phyloP scores from a whole-genome alignment of 1,139 yeast genomes.

The Yamadazyma atmosphaerica region DNA sequence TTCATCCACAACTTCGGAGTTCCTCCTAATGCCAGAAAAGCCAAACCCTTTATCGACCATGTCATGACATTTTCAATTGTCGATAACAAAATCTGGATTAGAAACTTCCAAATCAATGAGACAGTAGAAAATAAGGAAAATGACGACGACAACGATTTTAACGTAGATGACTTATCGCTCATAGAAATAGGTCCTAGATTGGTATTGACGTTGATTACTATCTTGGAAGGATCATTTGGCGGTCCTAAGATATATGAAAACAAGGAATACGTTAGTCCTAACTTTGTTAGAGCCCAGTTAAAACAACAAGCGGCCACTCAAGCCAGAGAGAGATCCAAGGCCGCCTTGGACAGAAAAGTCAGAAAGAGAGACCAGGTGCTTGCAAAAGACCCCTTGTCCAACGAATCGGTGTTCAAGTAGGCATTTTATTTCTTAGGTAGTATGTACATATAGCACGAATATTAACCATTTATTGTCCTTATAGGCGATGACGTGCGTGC shows the following conservation, averaged over 20 bases:
- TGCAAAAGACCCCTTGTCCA: conserved; percentile 81
- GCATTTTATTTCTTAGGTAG: too few relatives aligned
- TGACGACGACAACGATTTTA: conserved; percentile 26
- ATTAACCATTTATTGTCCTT: neutral
- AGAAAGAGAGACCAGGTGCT: conserved; percentile 75
- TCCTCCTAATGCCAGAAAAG: conserved; percentile 92
- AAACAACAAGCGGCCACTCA: conserved; percentile 79
- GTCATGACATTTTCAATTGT: conserved; percentile 91
- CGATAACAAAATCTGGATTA: conserved; percentile 92
- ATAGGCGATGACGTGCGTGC: neutral
- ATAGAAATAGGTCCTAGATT: conserved; percentile 98
- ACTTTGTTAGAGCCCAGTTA: conserved; percentile 87
- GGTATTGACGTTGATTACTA: conserved; percentile 87
- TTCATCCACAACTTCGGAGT: conserved; percentile 89
- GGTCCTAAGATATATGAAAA: conserved; percentile 98
- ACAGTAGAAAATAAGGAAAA: conserved; percentile 52
- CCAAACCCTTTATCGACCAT: conserved; percentile 94
- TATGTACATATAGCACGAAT: neutral
- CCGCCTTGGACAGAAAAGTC: conserved; percentile 73
- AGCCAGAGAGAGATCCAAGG: conserved; percentile 77
- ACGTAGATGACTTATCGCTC: conserved; percentile 60
- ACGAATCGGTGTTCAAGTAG: conserved; percentile 70
- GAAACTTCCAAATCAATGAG: conserved; percentile 92
- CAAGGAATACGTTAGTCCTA: conserved; percentile 95
- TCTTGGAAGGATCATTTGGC: conserved; percentile 95